Evolutionary conservation across 352 stramenopile genomes (phyloP).

Genomic region (Globisporangium heterothallicum): DNA sequence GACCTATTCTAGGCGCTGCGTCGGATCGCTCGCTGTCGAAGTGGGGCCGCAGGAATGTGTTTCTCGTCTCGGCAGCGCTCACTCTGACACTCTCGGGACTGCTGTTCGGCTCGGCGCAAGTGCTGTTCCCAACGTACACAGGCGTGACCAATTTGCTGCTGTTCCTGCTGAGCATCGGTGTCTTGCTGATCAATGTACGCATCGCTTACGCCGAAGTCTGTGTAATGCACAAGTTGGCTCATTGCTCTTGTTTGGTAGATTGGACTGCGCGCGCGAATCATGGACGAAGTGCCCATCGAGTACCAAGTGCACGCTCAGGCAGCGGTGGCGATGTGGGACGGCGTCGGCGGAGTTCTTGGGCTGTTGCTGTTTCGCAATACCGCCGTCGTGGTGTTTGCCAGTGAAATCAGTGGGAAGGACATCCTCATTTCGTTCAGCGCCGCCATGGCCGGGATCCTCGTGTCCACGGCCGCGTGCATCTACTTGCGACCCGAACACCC

Average conservation of each 20-base stretch:
- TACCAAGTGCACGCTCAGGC: slow-evolving; percentile 77
- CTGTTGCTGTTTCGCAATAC: slow-evolving; percentile 63
- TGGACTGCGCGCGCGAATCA: slow-evolving; percentile 56
- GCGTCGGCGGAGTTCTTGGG: slow-evolving; percentile 49
- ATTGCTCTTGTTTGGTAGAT: slow-evolving; percentile 29
- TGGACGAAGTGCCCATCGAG: slow-evolving; percentile 71
- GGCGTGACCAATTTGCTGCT: slow-evolving; percentile 44
- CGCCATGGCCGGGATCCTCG: slow-evolving; percentile 41
- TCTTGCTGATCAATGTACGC: slow-evolving; percentile 56
- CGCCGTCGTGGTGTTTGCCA: slow-evolving; percentile 63
- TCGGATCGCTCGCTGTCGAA: slow-evolving; percentile 71
- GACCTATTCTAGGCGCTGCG: slow-evolving; percentile 59
- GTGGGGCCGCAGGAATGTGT: slow-evolving; percentile 63
- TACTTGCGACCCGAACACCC: slow-evolving; percentile 57
- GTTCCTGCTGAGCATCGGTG: slow-evolving; percentile 53
- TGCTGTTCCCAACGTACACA: slow-evolving; percentile 45
- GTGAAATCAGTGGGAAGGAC: slow-evolving; percentile 55
- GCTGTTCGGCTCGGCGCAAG: slow-evolving; percentile 59
- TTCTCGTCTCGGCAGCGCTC: slow-evolving; percentile 43
- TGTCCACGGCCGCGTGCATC: slow-evolving; percentile 44
- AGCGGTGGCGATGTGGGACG: slow-evolving; percentile 61
- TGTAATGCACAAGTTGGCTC: neutral
- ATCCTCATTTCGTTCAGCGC: slow-evolving; percentile 63
- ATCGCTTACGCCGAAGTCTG: neutral
- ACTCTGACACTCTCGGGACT: slow-evolving; percentile 46